Percentiles rank a stretch among this genome's conserved stretches.
These are phyloP conservation scores for Suillus tomentosus DNA, from an alignment of 768 basidiomycete species.

Conservation along the genomic window DNA sequence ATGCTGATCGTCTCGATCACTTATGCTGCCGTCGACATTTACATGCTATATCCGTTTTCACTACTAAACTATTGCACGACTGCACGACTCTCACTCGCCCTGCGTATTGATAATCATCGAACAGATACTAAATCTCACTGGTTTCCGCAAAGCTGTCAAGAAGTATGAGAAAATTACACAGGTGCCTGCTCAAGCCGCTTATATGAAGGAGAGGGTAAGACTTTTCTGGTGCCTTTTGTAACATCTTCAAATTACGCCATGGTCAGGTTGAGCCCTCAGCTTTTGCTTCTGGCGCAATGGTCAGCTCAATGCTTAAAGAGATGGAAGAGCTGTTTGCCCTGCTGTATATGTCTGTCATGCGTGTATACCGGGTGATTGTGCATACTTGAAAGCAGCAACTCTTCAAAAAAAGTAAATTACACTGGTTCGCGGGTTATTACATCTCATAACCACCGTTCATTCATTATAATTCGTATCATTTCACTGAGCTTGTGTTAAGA, in stretches of 20 bases:
- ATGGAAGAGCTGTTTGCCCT: conserved; percentile 81
- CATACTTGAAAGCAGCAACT: too few species aligned
- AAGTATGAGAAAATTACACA: conserved; percentile 83
- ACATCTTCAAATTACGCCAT: background rate
- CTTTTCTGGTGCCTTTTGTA: background rate
- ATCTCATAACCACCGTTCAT: too few species aligned
- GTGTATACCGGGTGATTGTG: too few species aligned
- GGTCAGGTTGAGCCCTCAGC: conserved; percentile 65
- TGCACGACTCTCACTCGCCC: background rate
- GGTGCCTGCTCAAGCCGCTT: conserved; percentile 71
- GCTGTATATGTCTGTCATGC: too few species aligned
- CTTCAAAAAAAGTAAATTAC: too few species aligned
- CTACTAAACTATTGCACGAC: background rate
- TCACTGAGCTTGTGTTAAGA: too few species aligned
- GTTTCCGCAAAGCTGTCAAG: conserved; percentile 84
- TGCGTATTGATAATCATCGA: background rate
- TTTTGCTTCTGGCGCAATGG: conserved; percentile 62
- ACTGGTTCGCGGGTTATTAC: too few species aligned
- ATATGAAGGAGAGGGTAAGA: conserved; percentile 76
- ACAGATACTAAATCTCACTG: conserved; percentile 84
- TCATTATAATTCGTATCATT: too few species aligned
- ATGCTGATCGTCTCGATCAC: background rate
- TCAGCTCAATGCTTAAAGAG: conserved; percentile 70
- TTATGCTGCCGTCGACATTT: background rate
- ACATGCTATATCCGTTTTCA: background rate